Evolutionary conservation across 1,284 basidiomycete genomes (phyloP).

Genomic region (Malassezia psittaci): DNA sequence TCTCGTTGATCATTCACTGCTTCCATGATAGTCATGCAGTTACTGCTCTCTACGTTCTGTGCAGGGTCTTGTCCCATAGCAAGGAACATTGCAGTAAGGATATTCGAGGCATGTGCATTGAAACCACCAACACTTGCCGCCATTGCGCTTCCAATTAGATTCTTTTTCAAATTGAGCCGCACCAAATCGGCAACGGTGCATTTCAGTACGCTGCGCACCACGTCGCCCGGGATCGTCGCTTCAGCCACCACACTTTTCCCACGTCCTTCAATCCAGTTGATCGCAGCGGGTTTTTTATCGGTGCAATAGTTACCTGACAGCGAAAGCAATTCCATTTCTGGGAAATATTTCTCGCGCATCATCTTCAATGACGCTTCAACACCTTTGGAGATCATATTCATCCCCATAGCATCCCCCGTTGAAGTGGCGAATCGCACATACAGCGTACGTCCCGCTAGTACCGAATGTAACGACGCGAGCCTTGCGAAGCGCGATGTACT

Average conservation of each 20-base stretch:
- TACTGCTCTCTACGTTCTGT: slow-evolving; percentile 95
- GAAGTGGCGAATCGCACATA: slow-evolving; percentile 89
- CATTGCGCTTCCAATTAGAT: slow-evolving; percentile 93
- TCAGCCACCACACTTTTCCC: slow-evolving; percentile 97
- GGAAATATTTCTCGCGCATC: slow-evolving; percentile 67
- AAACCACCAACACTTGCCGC: slow-evolving; percentile 92
- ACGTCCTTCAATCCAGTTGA: slow-evolving; percentile 99
- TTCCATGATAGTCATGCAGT: slow-evolving; percentile 98
- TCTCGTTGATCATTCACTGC: slow-evolving; percentile 81
- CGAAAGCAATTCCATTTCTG: slow-evolving; percentile 84
- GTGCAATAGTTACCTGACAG: slow-evolving; percentile 98
- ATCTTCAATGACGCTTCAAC: slow-evolving; percentile 75
- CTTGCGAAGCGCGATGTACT: slow-evolving; percentile 56
- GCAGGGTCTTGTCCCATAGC: slow-evolving; percentile 98
- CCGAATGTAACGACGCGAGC: slow-evolving; percentile 39
- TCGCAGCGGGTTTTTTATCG: slow-evolving; percentile 98
- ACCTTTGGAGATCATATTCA: slow-evolving; percentile 74
- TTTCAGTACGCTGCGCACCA: slow-evolving; percentile 85
- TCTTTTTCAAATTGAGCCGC: slow-evolving; percentile 94
- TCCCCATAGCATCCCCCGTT: slow-evolving; percentile 99
- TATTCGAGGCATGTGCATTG: slow-evolving; percentile 97
- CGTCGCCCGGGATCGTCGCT: slow-evolving; percentile 75
- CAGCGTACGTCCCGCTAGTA: slow-evolving; percentile 55
- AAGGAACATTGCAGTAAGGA: slow-evolving; percentile 83
- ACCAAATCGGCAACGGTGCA: slow-evolving; percentile 83